A percentile compares a stretch with the other conserved stretches of the same genome.
Conservation (phyloP, 73 alveolate genomes). For the Stentor coeruleus region DNA sequence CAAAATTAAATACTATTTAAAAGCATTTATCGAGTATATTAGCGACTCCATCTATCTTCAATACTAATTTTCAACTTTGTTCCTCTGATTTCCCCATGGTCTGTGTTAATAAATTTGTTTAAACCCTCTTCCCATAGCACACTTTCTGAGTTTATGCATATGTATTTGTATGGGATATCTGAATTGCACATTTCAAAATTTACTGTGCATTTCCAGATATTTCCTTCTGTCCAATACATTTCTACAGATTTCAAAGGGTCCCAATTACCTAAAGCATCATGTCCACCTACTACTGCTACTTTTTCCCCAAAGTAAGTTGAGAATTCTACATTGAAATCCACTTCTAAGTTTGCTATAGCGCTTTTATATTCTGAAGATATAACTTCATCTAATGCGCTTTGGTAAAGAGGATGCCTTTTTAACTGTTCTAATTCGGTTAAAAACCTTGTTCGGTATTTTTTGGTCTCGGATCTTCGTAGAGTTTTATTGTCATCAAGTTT, state of each 20-base stretch:
- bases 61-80: neutral
- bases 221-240: constrained; percentile 6
- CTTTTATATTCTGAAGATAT: neutral
- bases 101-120: neutral
- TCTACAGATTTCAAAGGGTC: neutral
- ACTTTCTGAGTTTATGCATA: neutral
- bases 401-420: neutral
- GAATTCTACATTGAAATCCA: neutral
- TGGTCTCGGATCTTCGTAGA: neutral
- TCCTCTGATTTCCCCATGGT: neutral
- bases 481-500: neutral
- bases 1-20: too few relatives aligned
- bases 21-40: too few relatives aligned
- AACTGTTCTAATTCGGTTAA: neutral
- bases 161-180: neutral
- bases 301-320: constrained; percentile 9
- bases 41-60: neutral
- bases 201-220: neutral
- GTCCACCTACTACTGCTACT: neutral
- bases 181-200: neutral
- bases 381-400: neutral
- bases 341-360: neutral
- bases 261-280: constrained; percentile 2
- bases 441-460: neutral
- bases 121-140: constrained; percentile 22